Percentiles rank a stretch among this genome's conserved stretches.
Evolutionary conservation across 768 basidiomycete species (phyloP).

Genomic region (Rhodocollybia butyracea): DNA sequence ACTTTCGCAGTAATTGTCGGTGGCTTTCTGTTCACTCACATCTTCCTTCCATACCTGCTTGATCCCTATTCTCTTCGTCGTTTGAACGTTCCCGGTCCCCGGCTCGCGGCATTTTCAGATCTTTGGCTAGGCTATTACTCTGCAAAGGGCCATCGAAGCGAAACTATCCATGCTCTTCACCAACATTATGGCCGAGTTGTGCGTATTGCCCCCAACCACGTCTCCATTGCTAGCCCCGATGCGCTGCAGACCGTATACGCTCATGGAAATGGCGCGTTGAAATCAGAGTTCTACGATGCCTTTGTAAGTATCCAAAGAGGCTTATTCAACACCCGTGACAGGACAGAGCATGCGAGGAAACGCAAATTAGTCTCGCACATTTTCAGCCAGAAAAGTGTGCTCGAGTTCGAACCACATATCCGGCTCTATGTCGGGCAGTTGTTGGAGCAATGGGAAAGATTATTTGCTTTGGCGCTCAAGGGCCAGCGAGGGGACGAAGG

Average conservation of each 20-base stretch:
- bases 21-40: neutral
- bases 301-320: slow-evolving; percentile 75
- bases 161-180: slow-evolving; percentile 71
- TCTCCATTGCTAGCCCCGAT: slow-evolving; percentile 75
- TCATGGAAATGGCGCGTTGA: slow-evolving; percentile 80
- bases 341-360: slow-evolving; percentile 79
- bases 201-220: slow-evolving; percentile 72
- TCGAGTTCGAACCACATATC: slow-evolving; percentile 84
- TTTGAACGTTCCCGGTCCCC: slow-evolving; percentile 63
- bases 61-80: neutral
- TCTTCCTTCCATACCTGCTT: neutral
- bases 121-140: slow-evolving; percentile 67
- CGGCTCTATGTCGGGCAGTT: slow-evolving; percentile 55
- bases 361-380: slow-evolving; percentile 89
- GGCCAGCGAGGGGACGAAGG: slow-evolving; percentile 57
- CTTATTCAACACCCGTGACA: slow-evolving; percentile 77
- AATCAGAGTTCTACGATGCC: slow-evolving; percentile 74
- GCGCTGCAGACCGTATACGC: slow-evolving; percentile 76
- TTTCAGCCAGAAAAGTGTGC: slow-evolving; percentile 79
- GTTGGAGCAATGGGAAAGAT: slow-evolving; percentile 71
- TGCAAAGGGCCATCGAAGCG: slow-evolving; percentile 71
- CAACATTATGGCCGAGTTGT: slow-evolving; percentile 72
- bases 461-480: slow-evolving; percentile 54
- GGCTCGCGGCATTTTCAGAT: slow-evolving; percentile 68
- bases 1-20: neutral